These are phyloP conservation scores for Hebeloma cylindrosporum DNA, from an alignment of 768 basidiomycete genomes.

Conservation along the genomic window DNA sequence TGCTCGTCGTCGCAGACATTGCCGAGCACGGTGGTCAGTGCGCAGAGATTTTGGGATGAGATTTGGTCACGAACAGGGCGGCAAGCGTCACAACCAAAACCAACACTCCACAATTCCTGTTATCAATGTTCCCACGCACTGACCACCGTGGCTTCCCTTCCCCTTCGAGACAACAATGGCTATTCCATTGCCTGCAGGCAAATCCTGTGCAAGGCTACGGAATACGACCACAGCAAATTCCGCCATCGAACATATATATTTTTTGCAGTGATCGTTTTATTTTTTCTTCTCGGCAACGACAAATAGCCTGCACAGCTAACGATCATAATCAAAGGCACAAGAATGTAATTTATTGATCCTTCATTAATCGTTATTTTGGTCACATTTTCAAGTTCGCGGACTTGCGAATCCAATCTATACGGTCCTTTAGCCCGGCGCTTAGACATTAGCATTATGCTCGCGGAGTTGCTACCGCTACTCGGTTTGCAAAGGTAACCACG, in stretches of 20 bases:
- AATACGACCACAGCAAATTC: conserved; percentile 1
- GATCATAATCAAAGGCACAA: not conserved
- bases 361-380: not conserved
- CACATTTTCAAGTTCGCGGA: too few species aligned
- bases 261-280: conserved; percentile 7
- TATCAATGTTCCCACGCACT: conserved; percentile 42
- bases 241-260: too few species aligned
- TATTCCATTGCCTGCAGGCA: not conserved
- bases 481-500: too few species aligned
- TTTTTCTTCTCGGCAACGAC: conserved; percentile 11
- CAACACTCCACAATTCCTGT: conserved; percentile 21
- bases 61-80: conserved; percentile 33
- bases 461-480: too few species aligned
- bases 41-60: conserved; percentile 37
- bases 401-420: too few species aligned
- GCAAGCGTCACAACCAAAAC: conserved; percentile 26
- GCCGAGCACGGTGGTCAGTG: conserved; percentile 43
- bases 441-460: too few species aligned
- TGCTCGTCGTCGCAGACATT: conserved; percentile 28
- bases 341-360: not conserved
- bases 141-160: conserved; percentile 33
- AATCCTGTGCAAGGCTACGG: not conserved
- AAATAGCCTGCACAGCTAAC: conserved; percentile 17
- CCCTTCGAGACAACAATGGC: conserved; percentile 13
- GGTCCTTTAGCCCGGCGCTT: too few species aligned